Evolutionary conservation across 2,329 filamentous ascomycete species (phyloP).

Genomic region (Arthrobotrys entomopaga): DNA sequence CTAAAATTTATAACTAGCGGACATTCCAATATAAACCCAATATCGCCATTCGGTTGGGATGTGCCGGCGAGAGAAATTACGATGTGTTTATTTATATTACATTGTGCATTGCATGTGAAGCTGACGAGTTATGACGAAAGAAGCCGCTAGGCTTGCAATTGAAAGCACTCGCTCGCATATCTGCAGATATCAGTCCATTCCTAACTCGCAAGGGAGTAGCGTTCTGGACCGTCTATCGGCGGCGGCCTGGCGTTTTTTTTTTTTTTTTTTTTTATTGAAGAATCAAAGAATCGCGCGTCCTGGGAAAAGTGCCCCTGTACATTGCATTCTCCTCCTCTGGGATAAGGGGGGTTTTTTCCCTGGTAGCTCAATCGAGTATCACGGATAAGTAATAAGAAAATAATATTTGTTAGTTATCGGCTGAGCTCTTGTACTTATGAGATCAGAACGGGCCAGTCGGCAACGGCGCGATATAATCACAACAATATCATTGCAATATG

Average conservation of each 20-base stretch:
- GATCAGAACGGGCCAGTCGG: not conserved
- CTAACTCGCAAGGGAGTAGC: not conserved
- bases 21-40: not conserved
- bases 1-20: slow-evolving; percentile 40
- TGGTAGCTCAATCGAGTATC: not conserved
- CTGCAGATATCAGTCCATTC: slow-evolving; percentile 14
- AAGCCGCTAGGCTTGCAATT: not conserved
- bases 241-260: slow-evolving; percentile 4
- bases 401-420: not conserved
- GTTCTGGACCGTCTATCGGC: slow-evolving; percentile 45
- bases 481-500: not conserved
- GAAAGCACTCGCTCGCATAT: not conserved
- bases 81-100: slow-evolving; percentile 1
- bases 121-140: not conserved
- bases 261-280: not conserved
- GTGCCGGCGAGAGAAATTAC: not conserved
- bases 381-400: too few species aligned
- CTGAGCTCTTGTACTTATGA: not conserved
- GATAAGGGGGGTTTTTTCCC: slow-evolving; percentile 15
- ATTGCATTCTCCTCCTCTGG: slow-evolving; percentile 23
- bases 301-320: slow-evolving; percentile 19
- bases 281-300: slow-evolving; percentile 7
- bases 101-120: not conserved
- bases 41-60: slow-evolving; percentile 7
- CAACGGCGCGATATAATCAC: slow-evolving; percentile 1